phyloP scores from a whole-genome alignment of 1,139 yeast genomes.

The Candida glucosophila region DNA sequence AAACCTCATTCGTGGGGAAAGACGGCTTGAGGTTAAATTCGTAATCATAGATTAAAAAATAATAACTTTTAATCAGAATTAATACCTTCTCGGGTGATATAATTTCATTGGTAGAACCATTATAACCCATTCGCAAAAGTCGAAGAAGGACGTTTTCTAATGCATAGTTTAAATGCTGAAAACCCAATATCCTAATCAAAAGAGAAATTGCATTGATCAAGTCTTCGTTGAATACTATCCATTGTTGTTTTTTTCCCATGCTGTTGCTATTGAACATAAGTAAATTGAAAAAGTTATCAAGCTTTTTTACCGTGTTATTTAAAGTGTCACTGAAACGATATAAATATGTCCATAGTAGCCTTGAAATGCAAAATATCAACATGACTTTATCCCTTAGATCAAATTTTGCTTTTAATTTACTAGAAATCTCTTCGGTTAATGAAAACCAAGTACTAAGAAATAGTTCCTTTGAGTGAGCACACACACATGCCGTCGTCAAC shows the following conservation, averaged over 20 bases:
- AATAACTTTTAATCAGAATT: slow-evolving; percentile 63
- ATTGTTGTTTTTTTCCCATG: slow-evolving; percentile 55
- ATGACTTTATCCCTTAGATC: slow-evolving; percentile 53
- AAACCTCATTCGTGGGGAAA: slow-evolving; percentile 63
- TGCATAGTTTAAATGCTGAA: slow-evolving; percentile 67
- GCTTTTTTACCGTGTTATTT: slow-evolving; percentile 66
- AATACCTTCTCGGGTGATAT: slow-evolving; percentile 63
- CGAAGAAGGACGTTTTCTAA: slow-evolving; percentile 71
- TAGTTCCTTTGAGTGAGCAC: slow-evolving; percentile 74
- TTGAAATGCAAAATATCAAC: slow-evolving; percentile 56
- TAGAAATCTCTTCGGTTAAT: slow-evolving; percentile 46
- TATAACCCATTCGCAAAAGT: slow-evolving; percentile 45
- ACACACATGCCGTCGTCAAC: slow-evolving; percentile 62
- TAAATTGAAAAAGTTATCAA: slow-evolving; percentile 43
- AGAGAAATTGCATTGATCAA: slow-evolving; percentile 63
- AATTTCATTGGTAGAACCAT: slow-evolving; percentile 50
- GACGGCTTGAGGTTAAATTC: slow-evolving; percentile 53
- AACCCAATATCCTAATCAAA: slow-evolving; percentile 68
- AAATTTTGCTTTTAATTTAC: slow-evolving; percentile 29
- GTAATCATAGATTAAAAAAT: slow-evolving; percentile 56
- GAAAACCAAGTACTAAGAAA: slow-evolving; percentile 72
- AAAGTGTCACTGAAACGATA: slow-evolving; percentile 83
- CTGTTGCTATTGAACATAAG: slow-evolving; percentile 39
- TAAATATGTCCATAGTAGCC: slow-evolving; percentile 83
- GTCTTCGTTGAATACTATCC: slow-evolving; percentile 56